Evolutionary conservation across 2,329 filamentous ascomycete species (phyloP).

Genomic region (Passalora sequoiae): DNA sequence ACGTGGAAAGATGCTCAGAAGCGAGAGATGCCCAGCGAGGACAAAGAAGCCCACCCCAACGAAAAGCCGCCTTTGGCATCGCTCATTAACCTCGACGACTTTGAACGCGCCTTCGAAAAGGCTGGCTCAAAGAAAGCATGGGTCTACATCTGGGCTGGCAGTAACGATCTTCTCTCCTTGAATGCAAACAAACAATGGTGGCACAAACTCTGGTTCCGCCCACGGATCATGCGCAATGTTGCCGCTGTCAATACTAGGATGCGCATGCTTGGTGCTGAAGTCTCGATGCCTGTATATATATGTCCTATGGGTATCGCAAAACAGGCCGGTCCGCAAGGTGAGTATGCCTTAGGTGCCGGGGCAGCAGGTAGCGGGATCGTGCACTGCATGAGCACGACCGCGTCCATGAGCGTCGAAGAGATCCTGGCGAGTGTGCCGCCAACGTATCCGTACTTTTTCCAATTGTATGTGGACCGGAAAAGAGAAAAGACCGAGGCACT

Average conservation of each 20-base stretch:
- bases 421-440: constrained; percentile 27
- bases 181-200: constrained; percentile 41
- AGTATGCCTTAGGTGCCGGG: constrained; percentile 32
- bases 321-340: constrained; percentile 21
- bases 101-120: constrained; percentile 39
- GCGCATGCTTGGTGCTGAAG: constrained; percentile 31
- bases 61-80: constrained; percentile 43
- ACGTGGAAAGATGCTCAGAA: constrained; percentile 31
- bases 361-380: constrained; percentile 30
- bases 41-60: constrained; percentile 23
- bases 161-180: constrained; percentile 47
- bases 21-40: constrained; percentile 21
- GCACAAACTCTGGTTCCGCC: constrained; percentile 44
- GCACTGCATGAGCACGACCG: constrained; percentile 31
- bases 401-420: constrained; percentile 30
- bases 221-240: constrained; percentile 44
- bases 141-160: constrained; percentile 46
- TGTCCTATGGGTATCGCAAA: constrained; percentile 28
- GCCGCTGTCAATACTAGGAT: constrained; percentile 33
- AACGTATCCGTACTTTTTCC: constrained; percentile 49
- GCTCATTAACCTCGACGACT: constrained; percentile 46
- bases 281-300: constrained; percentile 36
- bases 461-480: constrained; percentile 58
- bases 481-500: constrained; percentile 49
- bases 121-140: constrained; percentile 37